Evolutionary conservation across 2,329 filamentous ascomycete genomes (phyloP), one percentile per base, ranked within the genome.

Genomic region (Sporothrix brasiliensis): DNA sequence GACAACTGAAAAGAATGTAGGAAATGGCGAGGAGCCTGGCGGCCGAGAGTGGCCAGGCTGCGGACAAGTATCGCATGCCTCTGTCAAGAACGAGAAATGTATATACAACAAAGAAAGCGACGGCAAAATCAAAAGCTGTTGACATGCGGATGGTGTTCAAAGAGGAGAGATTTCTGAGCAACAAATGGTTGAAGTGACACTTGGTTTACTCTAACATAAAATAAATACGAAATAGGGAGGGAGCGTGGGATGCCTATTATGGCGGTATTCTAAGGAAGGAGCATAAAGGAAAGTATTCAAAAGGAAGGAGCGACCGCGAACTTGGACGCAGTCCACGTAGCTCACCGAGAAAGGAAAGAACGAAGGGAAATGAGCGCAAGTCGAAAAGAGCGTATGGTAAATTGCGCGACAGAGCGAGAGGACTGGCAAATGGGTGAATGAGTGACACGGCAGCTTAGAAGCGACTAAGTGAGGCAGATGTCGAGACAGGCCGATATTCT

Each of bases 271-370:
- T 13, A 6, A 16, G 39, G 39, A 61, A 44, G 56, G 56, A 44
- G 34, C 56, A 34, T 61, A 34, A 44, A 24, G 39, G 3, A 9
- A 27, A 11, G 16, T 39, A 5, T 63, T 39, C 21, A 5, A 47
- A 44, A n/a, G 58, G 58, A 63, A 63, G 41, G 58, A 63, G 58
- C 58, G 39, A 63, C 39, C 24, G 39, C 41, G n/a, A 27, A 19
- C 58, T 14, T 4, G 21, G 27, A 44, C 44, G 24, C n/a, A 34
- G 58, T 5, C 21, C 21, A 63, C 58, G 41, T 21, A 19, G 21
- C 13, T 21, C 21, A 21, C 39, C n/a, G 3, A 27, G 11, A 44
- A 47, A 47, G 11, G 58, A 24, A 63, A 63, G 58, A 63, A 24
- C 21, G 39, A 63, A 19, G 58, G 5, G 1, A 30, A 63, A 10